Percentiles rank a stretch among this genome's conserved stretches.
These are phyloP conservation scores for Debaryomyces prosopidis DNA, from an alignment of 805 yeast species.

Conservation along the genomic window DNA sequence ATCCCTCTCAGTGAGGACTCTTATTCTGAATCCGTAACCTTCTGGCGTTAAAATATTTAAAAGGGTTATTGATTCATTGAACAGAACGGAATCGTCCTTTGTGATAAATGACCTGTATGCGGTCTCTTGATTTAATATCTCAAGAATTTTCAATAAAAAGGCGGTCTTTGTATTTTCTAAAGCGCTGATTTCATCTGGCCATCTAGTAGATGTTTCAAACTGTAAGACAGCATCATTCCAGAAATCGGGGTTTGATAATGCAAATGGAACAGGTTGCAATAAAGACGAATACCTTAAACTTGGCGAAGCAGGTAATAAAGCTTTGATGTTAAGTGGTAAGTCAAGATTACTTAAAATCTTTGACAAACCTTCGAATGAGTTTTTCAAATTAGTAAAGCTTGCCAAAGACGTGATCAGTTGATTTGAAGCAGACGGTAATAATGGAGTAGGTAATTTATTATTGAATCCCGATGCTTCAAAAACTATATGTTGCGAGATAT, in stretches of 20 bases:
- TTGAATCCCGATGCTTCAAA: conserved; percentile 48
- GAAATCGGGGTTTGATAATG: conserved; percentile 71
- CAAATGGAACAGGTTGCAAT: conserved; percentile 80
- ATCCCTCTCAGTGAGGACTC: conserved; percentile 83
- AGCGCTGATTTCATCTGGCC: conserved; percentile 93
- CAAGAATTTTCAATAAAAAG: conserved; percentile 67
- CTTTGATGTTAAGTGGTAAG: conserved; percentile 70
- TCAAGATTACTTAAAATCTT: conserved; percentile 47
- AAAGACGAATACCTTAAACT: conserved; percentile 75
- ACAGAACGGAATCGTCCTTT: conserved; percentile 66
- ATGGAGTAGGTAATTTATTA: conserved; percentile 57
- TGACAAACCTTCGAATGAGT: conserved; percentile 51
- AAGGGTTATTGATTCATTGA: conserved; percentile 55
- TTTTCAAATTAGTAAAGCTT: conserved; percentile 30
- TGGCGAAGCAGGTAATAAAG: conserved; percentile 73
- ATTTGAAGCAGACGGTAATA: conserved; percentile 55
- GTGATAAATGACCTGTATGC: conserved; percentile 60
- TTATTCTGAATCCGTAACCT: conserved; percentile 81
- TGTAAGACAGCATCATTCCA: conserved; percentile 80
- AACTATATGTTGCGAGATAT: conserved; percentile 33
- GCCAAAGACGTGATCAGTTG: conserved; percentile 46
- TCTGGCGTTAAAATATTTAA: conserved; percentile 78
- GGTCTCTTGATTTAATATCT: conserved; percentile 48
- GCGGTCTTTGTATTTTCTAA: conserved; percentile 91
- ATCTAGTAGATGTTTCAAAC: conserved; percentile 84